Percentiles rank a stretch among this genome's conserved stretches.
phyloP scores from a whole-genome alignment of 768 basidiomycete species.

The Erythrobasidium yunnanense region DNA sequence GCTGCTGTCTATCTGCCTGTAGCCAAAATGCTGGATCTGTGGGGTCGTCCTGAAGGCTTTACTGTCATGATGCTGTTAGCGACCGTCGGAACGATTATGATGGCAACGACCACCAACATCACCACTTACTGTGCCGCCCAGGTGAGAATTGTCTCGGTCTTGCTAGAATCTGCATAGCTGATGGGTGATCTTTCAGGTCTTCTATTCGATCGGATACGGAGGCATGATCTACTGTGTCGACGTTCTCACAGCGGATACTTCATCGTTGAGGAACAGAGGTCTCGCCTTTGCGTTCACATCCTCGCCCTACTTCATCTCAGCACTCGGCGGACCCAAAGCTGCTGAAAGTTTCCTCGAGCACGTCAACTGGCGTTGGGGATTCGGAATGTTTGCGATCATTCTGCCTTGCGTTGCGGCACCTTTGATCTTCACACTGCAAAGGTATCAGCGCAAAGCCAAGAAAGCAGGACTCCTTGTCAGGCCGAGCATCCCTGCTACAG shows the following conservation, averaged over 20 bases:
- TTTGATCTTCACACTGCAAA: not conserved
- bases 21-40: slow-evolving; percentile 36
- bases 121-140: slow-evolving; percentile 38
- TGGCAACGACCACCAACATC: slow-evolving; percentile 35
- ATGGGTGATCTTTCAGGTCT: not conserved
- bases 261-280: slow-evolving; percentile 28
- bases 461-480: no score
- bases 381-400: slow-evolving; percentile 26
- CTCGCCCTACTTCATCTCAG: slow-evolving; percentile 31
- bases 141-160: not conserved
- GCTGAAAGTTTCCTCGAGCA: slow-evolving; percentile 35
- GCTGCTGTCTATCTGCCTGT: slow-evolving; percentile 35
- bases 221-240: slow-evolving; percentile 33
- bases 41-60: slow-evolving; percentile 33
- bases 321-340: slow-evolving; percentile 29
- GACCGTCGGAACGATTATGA: slow-evolving; percentile 36
- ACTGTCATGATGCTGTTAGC: slow-evolving; percentile 29
- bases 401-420: slow-evolving; percentile 1
- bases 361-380: slow-evolving; percentile 29
- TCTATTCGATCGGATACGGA: slow-evolving; percentile 36
- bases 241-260: slow-evolving; percentile 25
- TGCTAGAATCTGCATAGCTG: no score
- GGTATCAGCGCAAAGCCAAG: no score
- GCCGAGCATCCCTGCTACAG: not conserved
- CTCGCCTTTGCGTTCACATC: slow-evolving; percentile 37